These are phyloP conservation scores for Ziziphus jujuba DNA, from an alignment of 306 rosid species.

Conservation along the genomic window DNA sequence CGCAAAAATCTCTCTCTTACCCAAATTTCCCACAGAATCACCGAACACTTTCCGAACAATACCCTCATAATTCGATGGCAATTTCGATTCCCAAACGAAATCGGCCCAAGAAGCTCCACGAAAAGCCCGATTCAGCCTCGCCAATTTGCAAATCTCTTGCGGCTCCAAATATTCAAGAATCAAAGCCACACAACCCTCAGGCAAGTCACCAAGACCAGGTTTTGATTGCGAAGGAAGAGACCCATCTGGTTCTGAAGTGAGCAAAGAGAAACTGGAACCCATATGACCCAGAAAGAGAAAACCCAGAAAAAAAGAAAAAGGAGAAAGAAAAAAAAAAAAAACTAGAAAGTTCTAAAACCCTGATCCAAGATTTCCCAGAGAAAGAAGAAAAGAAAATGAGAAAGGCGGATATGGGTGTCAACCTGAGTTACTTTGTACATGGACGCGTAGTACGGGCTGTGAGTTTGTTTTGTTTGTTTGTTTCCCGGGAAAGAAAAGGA, in stretches of 20 bases:
- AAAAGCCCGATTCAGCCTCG: slow-evolving; percentile 69
- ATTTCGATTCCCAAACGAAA: slow-evolving; percentile 89
- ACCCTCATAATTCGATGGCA: slow-evolving; percentile 58
- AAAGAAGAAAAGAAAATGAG: not conserved
- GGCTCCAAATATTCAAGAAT: slow-evolving; percentile 71
- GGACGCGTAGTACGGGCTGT: slow-evolving; percentile 6
- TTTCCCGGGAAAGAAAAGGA: slow-evolving; percentile 35
- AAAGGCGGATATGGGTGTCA: slow-evolving; percentile 12
- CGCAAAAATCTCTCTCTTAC: slow-evolving; percentile 65
- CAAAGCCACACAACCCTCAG: slow-evolving; percentile 73
- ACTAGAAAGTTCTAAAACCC: not conserved
- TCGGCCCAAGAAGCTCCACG: slow-evolving; percentile 84
- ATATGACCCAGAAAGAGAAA: slow-evolving; percentile 22
- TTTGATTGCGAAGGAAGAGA: slow-evolving; percentile 21
- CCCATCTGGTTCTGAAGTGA: slow-evolving; percentile 19
- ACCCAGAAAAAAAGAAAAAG: not conserved
- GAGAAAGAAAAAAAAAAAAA: not conserved
- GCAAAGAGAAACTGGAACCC: slow-evolving; percentile 44
- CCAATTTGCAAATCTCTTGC: slow-evolving; percentile 69
- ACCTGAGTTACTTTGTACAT: not conserved
- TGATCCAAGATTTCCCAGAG: not conserved
- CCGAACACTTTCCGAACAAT: slow-evolving; percentile 43
- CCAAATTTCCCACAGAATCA: slow-evolving; percentile 36
- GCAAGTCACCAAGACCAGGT: slow-evolving; percentile 65
- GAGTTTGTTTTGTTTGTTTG: slow-evolving; percentile 32